A percentile compares a stretch with the other conserved stretches of the same genome.
Evolutionary conservation across 306 rosid species (phyloP).

Genomic region (Cyclanthera cordifolia): DNA sequence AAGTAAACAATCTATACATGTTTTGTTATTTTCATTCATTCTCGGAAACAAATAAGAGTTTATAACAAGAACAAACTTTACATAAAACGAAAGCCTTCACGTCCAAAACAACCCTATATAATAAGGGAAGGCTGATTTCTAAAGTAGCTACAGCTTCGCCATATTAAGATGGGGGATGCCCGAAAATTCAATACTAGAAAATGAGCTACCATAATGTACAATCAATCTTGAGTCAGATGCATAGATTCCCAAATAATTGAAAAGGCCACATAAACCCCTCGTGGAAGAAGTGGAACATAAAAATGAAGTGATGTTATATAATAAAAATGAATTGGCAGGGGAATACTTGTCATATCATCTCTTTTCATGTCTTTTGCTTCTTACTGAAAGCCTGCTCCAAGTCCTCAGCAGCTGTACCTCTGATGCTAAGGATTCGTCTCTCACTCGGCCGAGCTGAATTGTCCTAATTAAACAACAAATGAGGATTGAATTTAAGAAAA

Average conservation of each 20-base stretch:
- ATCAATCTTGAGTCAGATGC: constrained; percentile 2
- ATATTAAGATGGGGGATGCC: background rate
- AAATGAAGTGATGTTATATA: constrained; percentile 5
- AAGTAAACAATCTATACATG: background rate
- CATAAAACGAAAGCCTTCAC: background rate
- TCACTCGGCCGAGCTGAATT: constrained; percentile 2
- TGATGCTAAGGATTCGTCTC: background rate
- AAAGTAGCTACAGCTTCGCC: constrained; percentile 4
- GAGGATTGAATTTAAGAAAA: no score
- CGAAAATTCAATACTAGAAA: background rate
- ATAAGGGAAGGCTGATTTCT: background rate
- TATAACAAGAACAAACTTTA: background rate
- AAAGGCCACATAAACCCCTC: background rate
- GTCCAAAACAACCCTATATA: background rate
- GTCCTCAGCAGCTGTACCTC: background rate
- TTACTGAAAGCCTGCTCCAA: constrained; percentile 2
- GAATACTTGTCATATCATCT: background rate
- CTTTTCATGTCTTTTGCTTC: constrained; percentile 10
- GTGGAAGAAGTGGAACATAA: background rate
- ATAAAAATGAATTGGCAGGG: background rate
- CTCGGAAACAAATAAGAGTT: background rate
- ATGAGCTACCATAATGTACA: constrained; percentile 8
- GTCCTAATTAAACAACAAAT: background rate
- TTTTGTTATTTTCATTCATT: background rate
- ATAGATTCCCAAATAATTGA: background rate